Evolutionary conservation across 2,329 filamentous ascomycete genomes (phyloP).

Genomic region (Cladosporium halotolerans): DNA sequence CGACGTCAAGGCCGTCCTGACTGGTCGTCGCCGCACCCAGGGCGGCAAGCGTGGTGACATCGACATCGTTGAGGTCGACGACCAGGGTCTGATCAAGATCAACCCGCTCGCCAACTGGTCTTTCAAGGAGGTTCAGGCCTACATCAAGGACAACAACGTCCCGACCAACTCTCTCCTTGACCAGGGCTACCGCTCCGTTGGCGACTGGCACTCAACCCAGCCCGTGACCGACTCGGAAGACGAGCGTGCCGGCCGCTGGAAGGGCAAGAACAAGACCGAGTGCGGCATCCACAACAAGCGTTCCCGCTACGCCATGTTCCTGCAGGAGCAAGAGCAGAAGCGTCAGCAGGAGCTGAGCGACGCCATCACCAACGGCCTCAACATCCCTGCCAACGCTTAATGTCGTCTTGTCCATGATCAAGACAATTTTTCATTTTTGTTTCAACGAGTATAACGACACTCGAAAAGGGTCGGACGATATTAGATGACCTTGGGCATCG

Average conservation of each 20-base stretch:
- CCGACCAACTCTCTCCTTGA: slow-evolving; percentile 92
- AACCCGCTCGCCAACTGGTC: slow-evolving; percentile 94
- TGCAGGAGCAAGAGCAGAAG: slow-evolving; percentile 67
- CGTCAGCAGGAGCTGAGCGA: slow-evolving; percentile 49
- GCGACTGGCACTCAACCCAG: slow-evolving; percentile 94
- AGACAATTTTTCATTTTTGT: slow-evolving; percentile 3
- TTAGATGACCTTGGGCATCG: slow-evolving; percentile 4
- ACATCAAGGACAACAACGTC: slow-evolving; percentile 78
- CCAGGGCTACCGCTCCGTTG: slow-evolving; percentile 93
- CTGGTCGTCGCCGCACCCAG: slow-evolving; percentile 84
- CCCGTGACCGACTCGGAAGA: slow-evolving; percentile 89
- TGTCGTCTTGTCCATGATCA: not conserved
- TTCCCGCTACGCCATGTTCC: slow-evolving; percentile 82
- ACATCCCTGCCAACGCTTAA: slow-evolving; percentile 26
- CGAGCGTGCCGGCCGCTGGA: slow-evolving; percentile 94
- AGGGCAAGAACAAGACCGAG: slow-evolving; percentile 91
- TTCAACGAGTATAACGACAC: slow-evolving; percentile 4
- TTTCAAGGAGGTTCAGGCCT: slow-evolving; percentile 82
- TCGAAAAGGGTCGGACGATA: slow-evolving; percentile 8
- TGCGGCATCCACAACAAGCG: slow-evolving; percentile 98
- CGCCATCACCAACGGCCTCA: slow-evolving; percentile 29
- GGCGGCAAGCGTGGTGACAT: slow-evolving; percentile 87
- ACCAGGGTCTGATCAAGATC: slow-evolving; percentile 89
- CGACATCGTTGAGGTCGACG: slow-evolving; percentile 87
- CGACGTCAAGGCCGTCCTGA: slow-evolving; percentile 82